Base-by-base conservation (phyloP, 495 filamentous ascomycete species). In the Penicillium alfredii region DNA sequence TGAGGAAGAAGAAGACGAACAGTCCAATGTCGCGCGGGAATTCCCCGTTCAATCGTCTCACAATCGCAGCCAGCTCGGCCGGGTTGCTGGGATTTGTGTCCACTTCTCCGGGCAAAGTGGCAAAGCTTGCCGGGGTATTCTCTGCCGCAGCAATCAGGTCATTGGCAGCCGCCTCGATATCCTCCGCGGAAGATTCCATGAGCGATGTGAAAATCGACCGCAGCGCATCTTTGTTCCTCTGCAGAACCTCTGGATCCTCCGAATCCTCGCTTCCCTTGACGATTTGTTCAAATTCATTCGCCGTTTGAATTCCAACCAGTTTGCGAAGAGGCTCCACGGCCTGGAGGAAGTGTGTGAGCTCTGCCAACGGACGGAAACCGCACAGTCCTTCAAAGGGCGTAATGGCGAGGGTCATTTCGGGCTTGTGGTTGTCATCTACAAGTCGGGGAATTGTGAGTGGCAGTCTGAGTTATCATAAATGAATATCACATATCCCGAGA, bases 331-430 rank as follows among this genome's bases (percentile, higher is more conserved):
- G 71, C 8, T 81, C 72, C 4, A 94, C 73, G 1, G 76, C 75
- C 11, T 77, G 63, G 7, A 99, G 72, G 59, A 97, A 96, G 56
- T 93, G 86, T 3, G 78, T 68, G 31, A 96, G 90, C 62, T 99
- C 86, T 14, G 55, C 71, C 8, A 97, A 64, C 0, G 92, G 92
- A 10, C 92, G 78, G 70, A 98, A 98, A 10, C 92, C 90, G 52
- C 92, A 98, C 17, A 98, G 72, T 5, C 92, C 92, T 53, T 96
- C 92, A 44, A 98, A 98, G 2, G 84, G 81, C 2, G 92, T 96
- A 55, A 98, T 80, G 35, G 92, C 92, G 53, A 98, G 94, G 36
- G 90, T 84, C 92, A 98, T 98, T 62, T 98, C 92, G 29, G 92
- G 92, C 62, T 98, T 98, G 70, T 98, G 92, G 61, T 98, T 98